A percentile compares a stretch with the other conserved stretches of the same genome.
Evolutionary conservation across 2,329 filamentous ascomycete genomes (phyloP).

Genomic region (Fusarium armeniacum): DNA sequence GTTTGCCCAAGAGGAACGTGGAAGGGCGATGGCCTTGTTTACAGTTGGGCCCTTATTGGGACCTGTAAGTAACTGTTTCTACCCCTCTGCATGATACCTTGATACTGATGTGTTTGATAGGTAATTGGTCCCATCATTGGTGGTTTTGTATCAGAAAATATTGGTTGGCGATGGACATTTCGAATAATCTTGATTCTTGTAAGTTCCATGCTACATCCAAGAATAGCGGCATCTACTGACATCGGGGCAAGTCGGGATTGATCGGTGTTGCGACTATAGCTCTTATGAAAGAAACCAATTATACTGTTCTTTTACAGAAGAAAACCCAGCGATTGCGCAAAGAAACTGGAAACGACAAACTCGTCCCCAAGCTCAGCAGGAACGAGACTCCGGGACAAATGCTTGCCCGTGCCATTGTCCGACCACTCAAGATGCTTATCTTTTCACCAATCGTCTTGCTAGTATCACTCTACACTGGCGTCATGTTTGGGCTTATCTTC

Average conservation of each 20-base stretch:
- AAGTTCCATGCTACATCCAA: not conserved
- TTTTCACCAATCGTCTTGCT: constrained; percentile 68
- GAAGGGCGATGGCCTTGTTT: constrained; percentile 73
- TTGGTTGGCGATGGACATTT: constrained; percentile 65
- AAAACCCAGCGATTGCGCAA: constrained; percentile 25
- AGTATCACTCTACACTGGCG: constrained; percentile 54
- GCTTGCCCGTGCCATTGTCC: constrained; percentile 54
- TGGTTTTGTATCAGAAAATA: constrained; percentile 61
- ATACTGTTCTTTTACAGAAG: constrained; percentile 12
- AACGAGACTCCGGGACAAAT: constrained; percentile 34
- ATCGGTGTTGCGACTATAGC: constrained; percentile 7
- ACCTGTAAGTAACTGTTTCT: constrained; percentile 54
- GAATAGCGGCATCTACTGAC: too few relatives aligned
- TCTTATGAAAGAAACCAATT: constrained; percentile 52
- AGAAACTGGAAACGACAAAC: constrained; percentile 34
- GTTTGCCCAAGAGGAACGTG: constrained; percentile 56
- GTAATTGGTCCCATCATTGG: constrained; percentile 55
- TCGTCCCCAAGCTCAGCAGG: constrained; percentile 24
- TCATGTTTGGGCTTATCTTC: constrained; percentile 56
- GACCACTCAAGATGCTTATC: constrained; percentile 64
- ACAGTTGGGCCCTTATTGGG: constrained; percentile 72
- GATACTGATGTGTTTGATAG: not conserved
- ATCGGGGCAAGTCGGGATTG: not conserved
- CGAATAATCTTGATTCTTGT: constrained; percentile 63
- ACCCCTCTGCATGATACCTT: too few relatives aligned